Conservation (phyloP, 2,329 filamentous ascomycete genomes). For the Epicoccum sorghinum region DNA sequence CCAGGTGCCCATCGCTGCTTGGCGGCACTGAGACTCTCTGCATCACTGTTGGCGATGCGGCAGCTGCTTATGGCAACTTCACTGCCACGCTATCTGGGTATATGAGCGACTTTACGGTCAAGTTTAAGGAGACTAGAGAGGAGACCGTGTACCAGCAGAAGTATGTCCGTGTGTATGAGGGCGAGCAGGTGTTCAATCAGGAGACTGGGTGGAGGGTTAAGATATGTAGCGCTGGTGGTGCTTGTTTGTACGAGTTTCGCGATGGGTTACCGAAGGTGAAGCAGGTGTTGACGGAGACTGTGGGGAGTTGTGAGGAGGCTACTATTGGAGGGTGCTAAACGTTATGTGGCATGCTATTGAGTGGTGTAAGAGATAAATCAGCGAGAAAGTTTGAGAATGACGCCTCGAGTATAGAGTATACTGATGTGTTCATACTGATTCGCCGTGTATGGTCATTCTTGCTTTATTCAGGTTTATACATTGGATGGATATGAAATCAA, state of each 20-base stretch:
- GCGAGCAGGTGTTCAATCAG: background rate
- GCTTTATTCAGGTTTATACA: no score
- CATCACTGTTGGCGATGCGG: background rate
- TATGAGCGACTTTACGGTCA: background rate
- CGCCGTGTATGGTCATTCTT: no score
- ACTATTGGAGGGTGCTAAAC: background rate
- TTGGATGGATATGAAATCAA: no score
- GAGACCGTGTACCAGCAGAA: background rate
- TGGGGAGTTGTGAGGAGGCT: constrained; percentile 4
- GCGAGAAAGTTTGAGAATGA: no score
- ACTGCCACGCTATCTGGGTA: constrained; percentile 3
- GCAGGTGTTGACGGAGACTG: constrained; percentile 6
- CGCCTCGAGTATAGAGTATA: no score
- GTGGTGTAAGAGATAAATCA: no score
- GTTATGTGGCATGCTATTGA: background rate
- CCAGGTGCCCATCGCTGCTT: background rate
- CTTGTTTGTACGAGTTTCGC: background rate
- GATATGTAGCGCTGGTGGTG: constrained; percentile 1
- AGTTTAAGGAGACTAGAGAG: constrained; percentile 9
- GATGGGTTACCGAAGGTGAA: background rate
- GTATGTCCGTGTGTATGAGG: constrained; percentile 6
- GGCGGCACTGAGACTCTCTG: background rate
- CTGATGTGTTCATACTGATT: no score
- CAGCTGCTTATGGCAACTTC: constrained; percentile 3
- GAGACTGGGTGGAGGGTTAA: background rate